Percentiles rank a stretch among this genome's conserved stretches.
Conservation (phyloP, 257 asterid genomes). For the Solanum sparsipilum region DNA sequence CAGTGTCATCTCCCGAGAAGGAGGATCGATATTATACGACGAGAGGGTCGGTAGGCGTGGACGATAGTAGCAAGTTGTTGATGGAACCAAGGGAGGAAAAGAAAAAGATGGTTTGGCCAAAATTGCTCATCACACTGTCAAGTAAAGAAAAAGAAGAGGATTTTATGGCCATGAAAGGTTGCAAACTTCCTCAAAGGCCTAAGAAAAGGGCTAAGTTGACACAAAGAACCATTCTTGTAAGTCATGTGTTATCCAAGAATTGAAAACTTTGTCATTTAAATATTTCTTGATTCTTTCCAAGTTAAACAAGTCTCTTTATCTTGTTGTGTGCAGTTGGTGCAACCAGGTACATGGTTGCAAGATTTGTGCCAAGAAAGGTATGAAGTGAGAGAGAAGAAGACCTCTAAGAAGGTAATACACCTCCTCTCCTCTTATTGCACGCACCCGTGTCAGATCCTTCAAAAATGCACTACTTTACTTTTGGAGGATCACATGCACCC, state of each 20-base stretch:
- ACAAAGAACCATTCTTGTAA: slow-evolving; percentile 27
- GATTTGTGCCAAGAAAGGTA: slow-evolving; percentile 44
- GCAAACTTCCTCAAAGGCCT: slow-evolving; percentile 43
- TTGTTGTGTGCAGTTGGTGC: slow-evolving; percentile 23
- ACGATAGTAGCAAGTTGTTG: slow-evolving; percentile 43
- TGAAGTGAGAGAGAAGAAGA: slow-evolving; percentile 47
- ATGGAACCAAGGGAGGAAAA: slow-evolving; percentile 28
- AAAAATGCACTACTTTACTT: not conserved
- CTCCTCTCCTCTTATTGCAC: not conserved
- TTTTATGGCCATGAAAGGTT: slow-evolving; percentile 39
- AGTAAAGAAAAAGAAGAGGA: slow-evolving; percentile 38
- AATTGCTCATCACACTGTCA: slow-evolving; percentile 19
- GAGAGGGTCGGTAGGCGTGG: slow-evolving; percentile 63
- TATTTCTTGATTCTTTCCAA: not conserved
- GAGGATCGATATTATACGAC: slow-evolving; percentile 83
- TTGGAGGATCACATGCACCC: not conserved
- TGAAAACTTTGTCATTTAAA: not conserved
- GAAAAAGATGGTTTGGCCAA: slow-evolving; percentile 29
- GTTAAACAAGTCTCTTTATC: not conserved
- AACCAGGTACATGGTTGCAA: slow-evolving; percentile 42
- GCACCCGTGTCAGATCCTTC: not conserved
- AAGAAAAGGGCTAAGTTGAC: slow-evolving; percentile 34
- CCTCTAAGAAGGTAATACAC: slow-evolving; percentile 23
- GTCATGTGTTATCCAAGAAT: not conserved
- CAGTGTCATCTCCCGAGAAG: slow-evolving; percentile 61